These are phyloP conservation scores for Penicillium brasilianum DNA, from an alignment of 2,329 filamentous ascomycete genomes.

Conservation along the genomic window DNA sequence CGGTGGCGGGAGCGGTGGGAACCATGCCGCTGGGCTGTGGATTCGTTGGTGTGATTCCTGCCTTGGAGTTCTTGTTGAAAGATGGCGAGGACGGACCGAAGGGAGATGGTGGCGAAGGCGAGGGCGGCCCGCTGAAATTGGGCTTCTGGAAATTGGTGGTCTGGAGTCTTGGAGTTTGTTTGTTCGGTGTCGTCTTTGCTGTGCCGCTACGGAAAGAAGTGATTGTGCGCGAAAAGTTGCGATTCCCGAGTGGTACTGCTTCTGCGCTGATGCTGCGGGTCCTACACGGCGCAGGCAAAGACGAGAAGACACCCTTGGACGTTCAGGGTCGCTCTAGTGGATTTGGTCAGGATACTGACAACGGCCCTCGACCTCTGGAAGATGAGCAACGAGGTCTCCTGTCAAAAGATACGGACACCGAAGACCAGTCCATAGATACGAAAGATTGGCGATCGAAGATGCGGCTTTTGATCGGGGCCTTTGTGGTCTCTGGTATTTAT, in stretches of 20 bases:
- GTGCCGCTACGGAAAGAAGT: conserved; percentile 90
- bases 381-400: conserved; percentile 53
- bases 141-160: conserved; percentile 78
- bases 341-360: conserved; percentile 35
- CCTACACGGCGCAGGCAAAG: conserved; percentile 69
- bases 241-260: conserved; percentile 93
- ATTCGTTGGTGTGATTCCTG: conserved; percentile 93
- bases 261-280: conserved; percentile 93
- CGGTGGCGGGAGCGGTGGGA: conserved; percentile 90
- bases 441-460: conserved; percentile 68
- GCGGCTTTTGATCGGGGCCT: conserved; percentile 63
- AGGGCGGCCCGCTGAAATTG: conserved; percentile 76
- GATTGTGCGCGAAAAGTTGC: conserved; percentile 88
- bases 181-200: conserved; percentile 96
- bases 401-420: conserved; percentile 51
- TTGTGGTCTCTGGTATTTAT: conserved; percentile 62
- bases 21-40: conserved; percentile 97
- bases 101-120: conserved; percentile 72
- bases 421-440: conserved; percentile 43
- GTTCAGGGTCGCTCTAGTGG: conserved; percentile 3
- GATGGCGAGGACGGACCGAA: conserved; percentile 77
- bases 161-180: conserved; percentile 91
- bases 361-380: conserved; percentile 41
- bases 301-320: conserved; percentile 46
- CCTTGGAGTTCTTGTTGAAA: conserved; percentile 82